Percentiles rank a stretch among this genome's conserved stretches.
Evolutionary conservation across 73 alveolate species (phyloP).

Genomic region (Effrenium voratum): DNA sequence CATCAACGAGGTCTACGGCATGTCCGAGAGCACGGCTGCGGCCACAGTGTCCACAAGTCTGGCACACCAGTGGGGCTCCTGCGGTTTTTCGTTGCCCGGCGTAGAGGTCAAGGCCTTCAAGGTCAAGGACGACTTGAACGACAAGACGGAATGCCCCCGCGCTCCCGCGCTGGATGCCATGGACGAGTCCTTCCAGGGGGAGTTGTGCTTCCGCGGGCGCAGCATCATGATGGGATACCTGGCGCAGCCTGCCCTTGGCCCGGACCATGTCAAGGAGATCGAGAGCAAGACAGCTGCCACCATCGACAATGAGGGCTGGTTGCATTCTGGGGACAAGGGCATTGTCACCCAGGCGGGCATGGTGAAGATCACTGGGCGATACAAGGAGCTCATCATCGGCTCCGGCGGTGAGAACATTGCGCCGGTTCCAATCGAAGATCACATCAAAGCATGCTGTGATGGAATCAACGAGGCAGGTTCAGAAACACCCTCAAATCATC

Average conservation of each 20-base stretch:
- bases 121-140: constrained; percentile 59
- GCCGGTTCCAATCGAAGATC: constrained; percentile 95
- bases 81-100: constrained; percentile 74
- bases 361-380: constrained; percentile 95
- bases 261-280: constrained; percentile 51
- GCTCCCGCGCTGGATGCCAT: constrained; percentile 75
- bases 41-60: constrained; percentile 28
- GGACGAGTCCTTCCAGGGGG: constrained; percentile 95
- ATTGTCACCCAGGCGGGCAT: constrained; percentile 86
- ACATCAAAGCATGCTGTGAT: constrained; percentile 94
- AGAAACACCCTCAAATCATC: no score
- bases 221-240: constrained; percentile 95
- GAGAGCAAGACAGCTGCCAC: constrained; percentile 93
- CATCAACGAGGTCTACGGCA: constrained; percentile 95
- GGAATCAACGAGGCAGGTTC: constrained; percentile 72
- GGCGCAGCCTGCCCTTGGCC: constrained; percentile 54
- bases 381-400: constrained; percentile 96
- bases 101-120: constrained; percentile 93
- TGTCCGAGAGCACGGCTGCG: constrained; percentile 93
- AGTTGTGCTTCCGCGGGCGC: constrained; percentile 96
- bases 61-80: constrained; percentile 58
- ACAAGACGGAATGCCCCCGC: constrained; percentile 91
- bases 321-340: constrained; percentile 96
- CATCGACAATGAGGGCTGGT: constrained; percentile 95
- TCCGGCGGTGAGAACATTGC: constrained; percentile 96